These are phyloP conservation scores for Linanthus parryae DNA, from an alignment of 148 eudicot species.

Conservation along the genomic window DNA sequence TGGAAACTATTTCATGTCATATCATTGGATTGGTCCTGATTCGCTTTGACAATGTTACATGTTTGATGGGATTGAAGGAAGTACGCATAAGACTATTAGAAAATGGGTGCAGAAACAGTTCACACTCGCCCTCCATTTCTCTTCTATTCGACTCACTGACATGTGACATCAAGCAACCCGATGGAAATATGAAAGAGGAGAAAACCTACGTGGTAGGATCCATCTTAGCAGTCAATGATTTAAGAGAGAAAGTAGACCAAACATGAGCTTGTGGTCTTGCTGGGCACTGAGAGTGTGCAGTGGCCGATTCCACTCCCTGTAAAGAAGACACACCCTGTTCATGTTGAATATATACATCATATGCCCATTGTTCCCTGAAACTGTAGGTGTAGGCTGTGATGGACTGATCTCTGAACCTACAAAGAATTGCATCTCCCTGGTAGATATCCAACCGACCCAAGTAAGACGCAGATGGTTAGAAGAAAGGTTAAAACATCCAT, in stretches of 20 bases:
- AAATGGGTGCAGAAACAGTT: not conserved
- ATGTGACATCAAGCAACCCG: too few relatives aligned
- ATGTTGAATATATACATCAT: constrained; percentile 86
- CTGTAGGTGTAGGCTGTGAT: constrained; percentile 82
- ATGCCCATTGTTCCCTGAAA: constrained; percentile 74
- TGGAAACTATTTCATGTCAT: too few relatives aligned
- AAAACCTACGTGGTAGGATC: constrained; percentile 88
- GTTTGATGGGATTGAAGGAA: constrained; percentile 4
- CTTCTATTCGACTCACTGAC: too few relatives aligned
- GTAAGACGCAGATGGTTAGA: too few relatives aligned
- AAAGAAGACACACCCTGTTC: constrained; percentile 74
- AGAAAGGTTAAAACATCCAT: too few relatives aligned
- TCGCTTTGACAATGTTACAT: too few relatives aligned
- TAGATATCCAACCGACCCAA: too few relatives aligned
- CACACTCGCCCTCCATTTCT: too few relatives aligned
- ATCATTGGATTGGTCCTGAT: too few relatives aligned
- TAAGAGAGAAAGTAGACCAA: constrained; percentile 88
- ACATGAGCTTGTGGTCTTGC: too few relatives aligned
- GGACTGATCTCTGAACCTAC: constrained; percentile 88
- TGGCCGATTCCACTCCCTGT: constrained; percentile 88
- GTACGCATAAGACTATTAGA: not conserved
- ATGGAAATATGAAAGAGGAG: too few relatives aligned
- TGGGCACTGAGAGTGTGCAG: constrained; percentile 53
- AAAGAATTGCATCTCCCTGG: constrained; percentile 74
- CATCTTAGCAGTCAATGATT: constrained; percentile 91